Conservation (phyloP, 2,329 filamentous ascomycete genomes). For the Sporothrix mexicana region DNA sequence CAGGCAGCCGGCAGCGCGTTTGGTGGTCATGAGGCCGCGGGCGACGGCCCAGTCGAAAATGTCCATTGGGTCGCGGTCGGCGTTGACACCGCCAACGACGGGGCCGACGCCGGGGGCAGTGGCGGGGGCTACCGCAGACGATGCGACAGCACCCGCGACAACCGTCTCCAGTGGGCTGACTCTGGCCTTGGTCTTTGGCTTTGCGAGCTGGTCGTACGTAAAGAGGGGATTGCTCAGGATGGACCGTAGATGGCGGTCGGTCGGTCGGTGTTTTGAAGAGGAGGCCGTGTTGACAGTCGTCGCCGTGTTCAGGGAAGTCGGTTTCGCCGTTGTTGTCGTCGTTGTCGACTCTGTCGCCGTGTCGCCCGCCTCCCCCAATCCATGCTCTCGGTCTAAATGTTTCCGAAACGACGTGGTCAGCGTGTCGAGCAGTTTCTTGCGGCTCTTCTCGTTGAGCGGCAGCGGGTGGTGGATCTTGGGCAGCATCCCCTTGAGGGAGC, state of each 20-base stretch:
- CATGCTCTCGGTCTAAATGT: conserved; percentile 64
- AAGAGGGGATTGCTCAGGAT: conserved; percentile 65
- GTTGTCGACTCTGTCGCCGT: conserved; percentile 5
- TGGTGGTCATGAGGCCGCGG: conserved; percentile 61
- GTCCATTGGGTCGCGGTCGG: conserved; percentile 55
- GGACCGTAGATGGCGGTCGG: conserved; percentile 59
- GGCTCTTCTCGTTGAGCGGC: conserved; percentile 56
- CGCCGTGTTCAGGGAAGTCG: not conserved
- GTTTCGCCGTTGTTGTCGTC: not conserved
- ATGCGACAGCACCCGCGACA: too few relatives aligned
- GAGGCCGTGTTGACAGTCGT: not conserved
- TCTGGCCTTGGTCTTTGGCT: not conserved
- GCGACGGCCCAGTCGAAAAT: conserved; percentile 63
- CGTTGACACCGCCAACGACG: conserved; percentile 7
- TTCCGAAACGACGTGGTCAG: conserved; percentile 63
- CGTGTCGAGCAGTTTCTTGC: conserved; percentile 60
- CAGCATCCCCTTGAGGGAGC: conserved; percentile 51
- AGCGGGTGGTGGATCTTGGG: conserved; percentile 59
- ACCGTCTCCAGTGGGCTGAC: too few relatives aligned
- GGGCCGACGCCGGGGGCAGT: too few relatives aligned
- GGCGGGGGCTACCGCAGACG: too few relatives aligned
- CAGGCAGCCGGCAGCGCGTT: conserved; percentile 61
- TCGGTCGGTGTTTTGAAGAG: conserved; percentile 44
- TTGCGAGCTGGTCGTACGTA: conserved; percentile 42
- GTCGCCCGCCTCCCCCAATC: conserved; percentile 48